phyloP scores from a whole-genome alignment of 768 basidiomycete species.

The Leccinum longicurvipes region DNA sequence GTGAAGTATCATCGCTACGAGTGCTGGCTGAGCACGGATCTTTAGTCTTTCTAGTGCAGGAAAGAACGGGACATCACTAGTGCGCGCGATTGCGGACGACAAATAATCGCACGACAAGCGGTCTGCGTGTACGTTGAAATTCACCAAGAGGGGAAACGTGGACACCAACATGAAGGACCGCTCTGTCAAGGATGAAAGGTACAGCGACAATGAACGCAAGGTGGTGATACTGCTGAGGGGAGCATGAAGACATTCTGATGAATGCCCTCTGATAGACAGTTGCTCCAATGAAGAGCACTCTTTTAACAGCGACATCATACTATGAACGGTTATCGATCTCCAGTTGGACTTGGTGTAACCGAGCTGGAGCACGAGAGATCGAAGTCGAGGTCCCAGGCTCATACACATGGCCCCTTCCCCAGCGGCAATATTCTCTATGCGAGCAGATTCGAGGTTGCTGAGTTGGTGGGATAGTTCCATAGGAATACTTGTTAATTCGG shows the following conservation, averaged over 20 bases:
- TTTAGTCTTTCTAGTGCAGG: slow-evolving; percentile 37
- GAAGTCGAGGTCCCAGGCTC: slow-evolving; percentile 34
- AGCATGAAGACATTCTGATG: slow-evolving; percentile 26
- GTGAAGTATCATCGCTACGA: slow-evolving; percentile 36
- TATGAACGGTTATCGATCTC: slow-evolving; percentile 21
- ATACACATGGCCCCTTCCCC: slow-evolving; percentile 18
- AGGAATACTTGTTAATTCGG: slow-evolving; percentile 8
- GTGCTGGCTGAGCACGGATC: slow-evolving; percentile 36
- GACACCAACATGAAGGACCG: slow-evolving; percentile 37
- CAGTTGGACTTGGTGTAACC: slow-evolving; percentile 19
- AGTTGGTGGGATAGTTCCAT: slow-evolving; percentile 2
- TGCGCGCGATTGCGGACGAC: slow-evolving; percentile 1
- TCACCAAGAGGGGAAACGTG: slow-evolving; percentile 34
- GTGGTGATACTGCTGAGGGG: slow-evolving; percentile 33
- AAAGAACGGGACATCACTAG: slow-evolving; percentile 24
- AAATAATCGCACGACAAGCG: slow-evolving; percentile 31
- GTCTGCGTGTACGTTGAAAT: slow-evolving; percentile 45
- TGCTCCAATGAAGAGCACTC: slow-evolving; percentile 28
- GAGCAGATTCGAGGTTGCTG: slow-evolving; percentile 17
- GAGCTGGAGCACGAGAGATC: slow-evolving; percentile 36
- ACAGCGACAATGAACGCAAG: slow-evolving; percentile 38
- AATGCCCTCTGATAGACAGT: slow-evolving; percentile 40
- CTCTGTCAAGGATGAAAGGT: slow-evolving; percentile 38
- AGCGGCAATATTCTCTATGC: slow-evolving; percentile 16
- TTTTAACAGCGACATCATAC: slow-evolving; percentile 26